Percentiles rank a stretch among this genome's conserved stretches.
Conservation (phyloP, 306 rosid species). For the Potentilla sterilis region DNA sequence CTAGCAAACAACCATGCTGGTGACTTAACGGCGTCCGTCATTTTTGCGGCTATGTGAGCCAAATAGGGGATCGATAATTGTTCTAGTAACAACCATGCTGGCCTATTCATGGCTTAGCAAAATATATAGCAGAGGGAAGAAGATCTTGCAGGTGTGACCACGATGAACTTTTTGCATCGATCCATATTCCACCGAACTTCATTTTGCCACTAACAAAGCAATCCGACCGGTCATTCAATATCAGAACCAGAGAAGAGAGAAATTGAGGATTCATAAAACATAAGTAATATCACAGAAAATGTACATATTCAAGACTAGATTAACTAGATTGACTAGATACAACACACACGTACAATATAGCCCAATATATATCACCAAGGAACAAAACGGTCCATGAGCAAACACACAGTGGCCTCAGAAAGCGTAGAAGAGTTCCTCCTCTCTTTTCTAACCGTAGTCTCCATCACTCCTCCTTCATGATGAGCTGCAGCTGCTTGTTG, state of each 20-base stretch:
- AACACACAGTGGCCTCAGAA: slow-evolving; percentile 64
- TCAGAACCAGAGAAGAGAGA: neutral
- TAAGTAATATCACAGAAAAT: neutral
- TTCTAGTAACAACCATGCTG: no score
- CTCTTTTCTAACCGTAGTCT: neutral
- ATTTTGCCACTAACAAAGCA: neutral
- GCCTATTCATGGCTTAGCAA: no score
- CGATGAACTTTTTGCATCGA: neutral
- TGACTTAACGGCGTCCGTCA: no score
- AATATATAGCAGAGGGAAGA: no score
- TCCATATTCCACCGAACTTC: neutral
- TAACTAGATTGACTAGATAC: neutral
- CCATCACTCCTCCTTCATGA: slow-evolving; percentile 13
- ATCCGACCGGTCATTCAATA: neutral
- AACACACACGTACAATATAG: neutral
- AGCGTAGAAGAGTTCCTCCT: slow-evolving; percentile 29
- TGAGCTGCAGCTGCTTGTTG: slow-evolving; percentile 15
- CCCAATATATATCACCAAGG: slow-evolving; percentile 45
- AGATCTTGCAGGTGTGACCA: neutral
- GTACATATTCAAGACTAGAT: neutral
- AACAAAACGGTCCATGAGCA: slow-evolving; percentile 88
- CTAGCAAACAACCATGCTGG: no score
- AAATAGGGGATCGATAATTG: no score
- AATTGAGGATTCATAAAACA: neutral
- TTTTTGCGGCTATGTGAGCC: no score